Evolutionary conservation across 768 basidiomycete species (phyloP).

Genomic region (Roridomyces roridus): DNA sequence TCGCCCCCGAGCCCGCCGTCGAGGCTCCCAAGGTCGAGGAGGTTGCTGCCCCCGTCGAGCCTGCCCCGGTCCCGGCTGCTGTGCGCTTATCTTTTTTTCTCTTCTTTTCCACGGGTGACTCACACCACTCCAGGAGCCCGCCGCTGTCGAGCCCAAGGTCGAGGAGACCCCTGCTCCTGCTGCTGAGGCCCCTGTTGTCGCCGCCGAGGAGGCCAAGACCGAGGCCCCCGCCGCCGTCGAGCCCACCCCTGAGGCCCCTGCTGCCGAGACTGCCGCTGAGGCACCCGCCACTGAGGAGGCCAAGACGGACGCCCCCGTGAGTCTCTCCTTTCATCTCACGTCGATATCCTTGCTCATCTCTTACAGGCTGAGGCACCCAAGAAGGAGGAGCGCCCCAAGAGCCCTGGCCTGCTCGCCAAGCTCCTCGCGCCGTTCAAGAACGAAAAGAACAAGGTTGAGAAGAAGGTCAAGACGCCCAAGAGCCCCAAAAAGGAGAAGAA

Average conservation of each 20-base stretch:
- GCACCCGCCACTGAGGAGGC: slow-evolving; percentile 37
- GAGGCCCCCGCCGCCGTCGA: slow-evolving; percentile 41
- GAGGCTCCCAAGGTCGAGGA: slow-evolving; percentile 52
- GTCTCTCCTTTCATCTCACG: slow-evolving; percentile 6
- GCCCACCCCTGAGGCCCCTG: slow-evolving; percentile 48
- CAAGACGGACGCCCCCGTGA: slow-evolving; percentile 33
- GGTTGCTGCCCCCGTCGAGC: slow-evolving; percentile 5
- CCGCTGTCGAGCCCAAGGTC: slow-evolving; percentile 27
- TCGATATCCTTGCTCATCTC: slow-evolving; percentile 2
- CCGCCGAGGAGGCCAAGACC: slow-evolving; percentile 38
- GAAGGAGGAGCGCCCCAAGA: slow-evolving; percentile 85
- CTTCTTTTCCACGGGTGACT: slow-evolving; percentile 8
- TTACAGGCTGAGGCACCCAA: slow-evolving; percentile 54
- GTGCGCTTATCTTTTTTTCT: slow-evolving; percentile 23
- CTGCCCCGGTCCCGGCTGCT: slow-evolving; percentile 32
- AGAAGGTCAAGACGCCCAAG: slow-evolving; percentile 72
- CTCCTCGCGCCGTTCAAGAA: slow-evolving; percentile 82
- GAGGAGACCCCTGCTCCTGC: slow-evolving; percentile 39
- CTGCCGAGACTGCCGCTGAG: slow-evolving; percentile 61
- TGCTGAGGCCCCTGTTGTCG: slow-evolving; percentile 33
- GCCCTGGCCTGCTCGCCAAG: slow-evolving; percentile 77
- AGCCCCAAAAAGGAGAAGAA: slow-evolving; percentile 86
- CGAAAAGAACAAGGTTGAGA: slow-evolving; percentile 64
- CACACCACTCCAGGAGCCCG: slow-evolving; percentile 18
- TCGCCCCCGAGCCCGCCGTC: slow-evolving; percentile 39